Evolutionary conservation across 169 alveolate genomes (phyloP).

Genomic region (Cyclospora cayetanensis): DNA sequence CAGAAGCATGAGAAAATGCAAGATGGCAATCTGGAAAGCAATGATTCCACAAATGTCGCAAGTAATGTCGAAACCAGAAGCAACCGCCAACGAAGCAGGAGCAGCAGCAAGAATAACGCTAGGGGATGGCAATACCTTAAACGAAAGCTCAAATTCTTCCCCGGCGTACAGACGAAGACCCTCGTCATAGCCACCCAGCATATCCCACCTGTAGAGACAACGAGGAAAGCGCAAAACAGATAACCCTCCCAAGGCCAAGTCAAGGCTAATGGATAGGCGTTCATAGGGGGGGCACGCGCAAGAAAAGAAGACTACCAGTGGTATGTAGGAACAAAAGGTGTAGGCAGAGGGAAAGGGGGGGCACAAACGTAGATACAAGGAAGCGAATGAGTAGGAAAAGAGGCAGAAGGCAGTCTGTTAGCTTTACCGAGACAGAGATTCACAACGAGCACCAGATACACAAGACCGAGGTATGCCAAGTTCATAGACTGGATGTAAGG

Average conservation of each 20-base stretch:
- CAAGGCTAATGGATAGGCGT: not conserved
- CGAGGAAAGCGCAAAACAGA: not conserved
- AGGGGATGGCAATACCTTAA: conserved; percentile 45
- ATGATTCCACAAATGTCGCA: not conserved
- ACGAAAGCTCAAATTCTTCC: conserved; percentile 76
- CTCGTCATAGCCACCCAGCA: conserved; percentile 77
- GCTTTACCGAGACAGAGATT: not conserved
- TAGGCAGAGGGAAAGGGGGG: not conserved
- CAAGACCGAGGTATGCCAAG: not conserved
- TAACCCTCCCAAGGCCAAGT: not conserved
- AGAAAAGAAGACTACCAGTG: not conserved
- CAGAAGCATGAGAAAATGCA: not conserved
- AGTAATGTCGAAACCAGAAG: not conserved
- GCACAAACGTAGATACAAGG: not conserved
- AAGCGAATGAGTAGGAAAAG: not conserved
- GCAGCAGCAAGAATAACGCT: not conserved
- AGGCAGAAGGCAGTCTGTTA: not conserved
- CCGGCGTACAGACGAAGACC: conserved; percentile 76
- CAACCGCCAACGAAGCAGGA: not conserved
- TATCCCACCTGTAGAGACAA: conserved; percentile 54
- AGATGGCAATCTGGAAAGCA: not conserved
- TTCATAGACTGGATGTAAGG: not conserved
- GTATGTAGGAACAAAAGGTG: not conserved
- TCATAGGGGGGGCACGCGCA: not conserved
- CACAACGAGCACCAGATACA: not conserved